Percentiles rank a stretch among this genome's conserved stretches.
phyloP scores from a whole-genome alignment of 768 basidiomycete genomes.

The Auriscalpium orientale region DNA sequence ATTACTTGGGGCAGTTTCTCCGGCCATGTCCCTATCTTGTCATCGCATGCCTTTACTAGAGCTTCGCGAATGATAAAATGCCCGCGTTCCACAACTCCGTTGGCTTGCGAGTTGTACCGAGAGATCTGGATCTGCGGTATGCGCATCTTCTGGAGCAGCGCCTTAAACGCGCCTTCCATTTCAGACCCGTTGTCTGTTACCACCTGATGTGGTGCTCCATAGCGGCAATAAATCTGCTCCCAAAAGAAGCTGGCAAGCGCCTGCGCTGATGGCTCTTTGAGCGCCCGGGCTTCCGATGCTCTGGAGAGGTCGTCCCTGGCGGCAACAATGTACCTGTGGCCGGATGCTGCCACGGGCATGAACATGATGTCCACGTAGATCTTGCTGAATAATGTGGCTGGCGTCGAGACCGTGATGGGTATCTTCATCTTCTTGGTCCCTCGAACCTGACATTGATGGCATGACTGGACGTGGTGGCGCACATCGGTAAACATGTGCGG shows the following conservation, averaged over 20 bases:
- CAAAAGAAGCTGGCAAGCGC: conserved; percentile 23
- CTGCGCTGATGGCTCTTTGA: conserved; percentile 10
- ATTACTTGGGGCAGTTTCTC: conserved; percentile 13
- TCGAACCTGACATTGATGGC: no score
- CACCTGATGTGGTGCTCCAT: conserved; percentile 20
- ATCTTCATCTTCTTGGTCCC: no score
- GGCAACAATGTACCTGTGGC: not conserved
- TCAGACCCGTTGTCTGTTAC: conserved; percentile 26
- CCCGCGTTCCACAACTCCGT: conserved; percentile 30
- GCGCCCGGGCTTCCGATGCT: conserved; percentile 21
- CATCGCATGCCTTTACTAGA: conserved; percentile 20
- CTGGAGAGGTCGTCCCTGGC: conserved; percentile 24
- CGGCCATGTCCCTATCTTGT: conserved; percentile 18
- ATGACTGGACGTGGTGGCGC: no score
- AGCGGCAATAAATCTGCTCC: conserved; percentile 26
- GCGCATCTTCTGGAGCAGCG: not conserved
- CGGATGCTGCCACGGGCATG: no score
- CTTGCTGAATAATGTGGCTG: no score
- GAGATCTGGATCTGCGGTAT: conserved; percentile 26
- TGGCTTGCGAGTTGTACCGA: conserved; percentile 28
- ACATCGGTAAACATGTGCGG: no score
- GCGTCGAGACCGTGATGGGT: no score
- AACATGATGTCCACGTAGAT: no score
- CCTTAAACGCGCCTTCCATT: conserved; percentile 16
- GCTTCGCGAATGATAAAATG: conserved; percentile 27